Percentiles rank a stretch among this genome's conserved stretches.
These are phyloP conservation scores for Xylaria sp. DNA, from an alignment of 2,329 filamentous ascomycete species.

Conservation along the genomic window DNA sequence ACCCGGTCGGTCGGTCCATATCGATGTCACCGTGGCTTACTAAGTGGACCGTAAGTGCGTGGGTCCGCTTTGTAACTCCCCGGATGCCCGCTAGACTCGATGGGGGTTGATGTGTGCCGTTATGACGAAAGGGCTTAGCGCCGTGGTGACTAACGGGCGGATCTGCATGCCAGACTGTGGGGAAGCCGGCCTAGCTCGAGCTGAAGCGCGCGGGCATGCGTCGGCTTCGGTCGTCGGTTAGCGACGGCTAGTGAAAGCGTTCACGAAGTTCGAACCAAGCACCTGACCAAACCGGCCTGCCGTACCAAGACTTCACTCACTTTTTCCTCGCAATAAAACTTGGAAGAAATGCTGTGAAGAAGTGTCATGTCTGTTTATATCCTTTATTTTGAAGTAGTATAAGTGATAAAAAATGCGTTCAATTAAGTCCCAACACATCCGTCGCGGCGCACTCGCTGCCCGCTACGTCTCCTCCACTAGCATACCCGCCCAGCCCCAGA, in stretches of 20 bases:
- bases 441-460: conserved; percentile 41
- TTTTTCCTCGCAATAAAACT: too few relatives aligned
- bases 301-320: too few relatives aligned
- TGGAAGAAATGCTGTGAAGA: background rate
- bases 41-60: too few relatives aligned
- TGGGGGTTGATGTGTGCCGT: background rate
- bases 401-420: conserved; percentile 45
- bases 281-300: background rate
- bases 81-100: background rate
- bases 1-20: too few relatives aligned
- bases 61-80: background rate
- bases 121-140: background rate
- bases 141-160: background rate
- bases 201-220: background rate
- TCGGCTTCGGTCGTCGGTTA: conserved; percentile 21
- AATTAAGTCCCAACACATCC: conserved; percentile 47
- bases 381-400: background rate
- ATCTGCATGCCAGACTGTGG: background rate
- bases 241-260: conserved; percentile 14
- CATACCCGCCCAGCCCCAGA: conserved; percentile 30
- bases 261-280: background rate
- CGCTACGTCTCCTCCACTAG: conserved; percentile 34
- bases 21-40: too few relatives aligned
- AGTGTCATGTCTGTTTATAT: background rate
- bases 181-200: background rate